Evolutionary conservation across 148 eudicot species (phyloP).

Genomic region (Rhododendron griersonianum): DNA sequence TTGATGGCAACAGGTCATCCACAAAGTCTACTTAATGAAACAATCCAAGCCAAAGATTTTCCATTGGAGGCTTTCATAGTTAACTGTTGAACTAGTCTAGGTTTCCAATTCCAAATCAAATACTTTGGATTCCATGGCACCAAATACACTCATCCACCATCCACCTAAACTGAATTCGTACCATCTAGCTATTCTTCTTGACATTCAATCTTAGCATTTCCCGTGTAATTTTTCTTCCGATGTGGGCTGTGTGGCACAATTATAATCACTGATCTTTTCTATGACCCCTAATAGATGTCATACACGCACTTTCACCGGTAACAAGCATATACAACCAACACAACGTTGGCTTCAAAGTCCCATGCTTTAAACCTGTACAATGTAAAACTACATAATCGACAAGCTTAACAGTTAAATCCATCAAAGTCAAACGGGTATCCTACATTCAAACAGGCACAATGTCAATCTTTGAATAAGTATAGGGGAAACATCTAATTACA

Average conservation of each 20-base stretch:
- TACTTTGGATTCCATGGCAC: neutral
- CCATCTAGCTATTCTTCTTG: neutral
- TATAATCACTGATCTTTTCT: neutral
- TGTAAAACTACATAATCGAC: neutral
- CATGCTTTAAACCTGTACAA: neutral
- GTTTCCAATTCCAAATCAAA: neutral
- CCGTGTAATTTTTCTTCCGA: neutral
- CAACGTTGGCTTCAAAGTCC: neutral
- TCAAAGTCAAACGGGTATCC: neutral
- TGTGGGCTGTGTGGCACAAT: neutral
- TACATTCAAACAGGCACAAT: neutral
- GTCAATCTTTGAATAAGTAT: neutral
- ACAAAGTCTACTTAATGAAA: neutral
- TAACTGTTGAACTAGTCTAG: neutral
- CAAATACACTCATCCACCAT: neutral
- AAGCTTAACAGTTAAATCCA: neutral
- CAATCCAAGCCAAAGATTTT: neutral
- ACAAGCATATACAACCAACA: neutral
- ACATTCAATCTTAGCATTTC: neutral
- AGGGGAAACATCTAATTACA: neutral
- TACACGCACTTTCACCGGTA: neutral
- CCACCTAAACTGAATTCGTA: neutral
- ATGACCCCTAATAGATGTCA: neutral
- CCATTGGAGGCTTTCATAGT: neutral
- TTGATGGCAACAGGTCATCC: neutral